A percentile compares a stretch with the other conserved stretches of the same genome.
Conservation (phyloP, 1,284 basidiomycete genomes). For the Tilletia setariae region DNA sequence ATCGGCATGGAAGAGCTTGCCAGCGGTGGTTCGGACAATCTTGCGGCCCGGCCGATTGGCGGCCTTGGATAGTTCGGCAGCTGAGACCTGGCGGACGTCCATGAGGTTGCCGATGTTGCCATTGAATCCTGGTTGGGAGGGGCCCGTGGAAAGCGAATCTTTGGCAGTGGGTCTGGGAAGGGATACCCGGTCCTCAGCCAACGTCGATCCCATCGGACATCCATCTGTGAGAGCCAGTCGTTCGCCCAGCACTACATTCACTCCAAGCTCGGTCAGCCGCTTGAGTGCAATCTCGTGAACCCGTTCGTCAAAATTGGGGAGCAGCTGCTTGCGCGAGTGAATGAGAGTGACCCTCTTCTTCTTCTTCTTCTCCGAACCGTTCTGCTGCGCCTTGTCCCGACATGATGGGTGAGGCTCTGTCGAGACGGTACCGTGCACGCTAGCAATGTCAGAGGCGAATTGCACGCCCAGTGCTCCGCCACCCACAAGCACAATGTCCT, state of each 20-base stretch:
- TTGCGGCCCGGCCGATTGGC: slow-evolving; percentile 27
- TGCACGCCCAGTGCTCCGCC: slow-evolving; percentile 53
- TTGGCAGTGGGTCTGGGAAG: not conserved
- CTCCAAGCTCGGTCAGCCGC: slow-evolving; percentile 43
- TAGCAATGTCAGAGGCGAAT: slow-evolving; percentile 48
- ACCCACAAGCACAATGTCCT: slow-evolving; percentile 49
- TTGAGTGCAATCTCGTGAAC: slow-evolving; percentile 45
- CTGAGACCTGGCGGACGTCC: not conserved
- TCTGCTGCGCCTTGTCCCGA: not conserved
- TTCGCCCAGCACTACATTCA: slow-evolving; percentile 50
- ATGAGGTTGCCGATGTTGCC: not conserved
- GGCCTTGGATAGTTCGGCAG: not conserved
- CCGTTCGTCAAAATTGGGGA: slow-evolving; percentile 50
- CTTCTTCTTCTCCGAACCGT: not conserved
- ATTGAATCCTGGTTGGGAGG: not conserved
- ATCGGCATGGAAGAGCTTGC: slow-evolving; percentile 46
- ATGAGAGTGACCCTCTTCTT: slow-evolving; percentile 19
- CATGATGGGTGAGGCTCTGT: not conserved
- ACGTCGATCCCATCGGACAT: slow-evolving; percentile 41
- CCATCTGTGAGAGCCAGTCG: slow-evolving; percentile 48
- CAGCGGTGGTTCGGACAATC: slow-evolving; percentile 46
- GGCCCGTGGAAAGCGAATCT: not conserved
- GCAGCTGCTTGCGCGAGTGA: slow-evolving; percentile 24
- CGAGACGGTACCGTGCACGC: slow-evolving; percentile 24
- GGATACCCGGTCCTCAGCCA: not conserved